Evolutionary conservation across 306 rosid genomes (phyloP), one percentile per base, ranked within the genome.

Genomic region (Cucumis melo): DNA sequence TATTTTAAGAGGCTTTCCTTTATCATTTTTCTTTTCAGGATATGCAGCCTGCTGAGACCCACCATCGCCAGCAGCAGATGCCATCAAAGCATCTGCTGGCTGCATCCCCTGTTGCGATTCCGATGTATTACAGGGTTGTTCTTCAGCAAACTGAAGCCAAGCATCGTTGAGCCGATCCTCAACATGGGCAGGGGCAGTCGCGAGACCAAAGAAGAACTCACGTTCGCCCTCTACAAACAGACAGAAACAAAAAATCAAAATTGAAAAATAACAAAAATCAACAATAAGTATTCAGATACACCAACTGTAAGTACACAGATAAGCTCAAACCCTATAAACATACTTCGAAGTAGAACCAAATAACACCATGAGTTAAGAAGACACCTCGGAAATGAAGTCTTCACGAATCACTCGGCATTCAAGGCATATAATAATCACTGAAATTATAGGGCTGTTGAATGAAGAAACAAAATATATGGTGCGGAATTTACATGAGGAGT

Each of bases 181-280:
- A 76, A 91, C 98, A 76, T 94, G 98, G 44, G 98, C 97, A 8
- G 98, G 98, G 27, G 97, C 98, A 6, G 97, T 94, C 1, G 97
- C 98, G 76, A 94, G 71, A 67, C 98, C 97, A 74, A 94, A 94
- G 91, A 94, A 91, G 81, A 94, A 94, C 39, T 75, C 88, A 61
- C 79, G 79, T 72, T 78, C 89, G 19, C 81, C 89, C 64, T 89
- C 97, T 91, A 72, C 38, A 58, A 38, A 67, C 27, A 27, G 24
- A 20, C 55, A 53, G 14, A 74, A 59, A 16, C 24, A 42, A 27
- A 46, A 38, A 12, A 58, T 14, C 61, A 75, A 59, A 48, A 36
- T 29, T 38, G 11, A 32, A 24, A 53, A 34, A 51, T 12, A 70
- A 74, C 11, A 36, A 21, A 67, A 19, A 16, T 17, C 7, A 2